A percentile compares a stretch with the other conserved stretches of the same genome.
These are phyloP conservation scores for Lonicera japonica DNA, from an alignment of 129 eudicot species.

Conservation along the genomic window DNA sequence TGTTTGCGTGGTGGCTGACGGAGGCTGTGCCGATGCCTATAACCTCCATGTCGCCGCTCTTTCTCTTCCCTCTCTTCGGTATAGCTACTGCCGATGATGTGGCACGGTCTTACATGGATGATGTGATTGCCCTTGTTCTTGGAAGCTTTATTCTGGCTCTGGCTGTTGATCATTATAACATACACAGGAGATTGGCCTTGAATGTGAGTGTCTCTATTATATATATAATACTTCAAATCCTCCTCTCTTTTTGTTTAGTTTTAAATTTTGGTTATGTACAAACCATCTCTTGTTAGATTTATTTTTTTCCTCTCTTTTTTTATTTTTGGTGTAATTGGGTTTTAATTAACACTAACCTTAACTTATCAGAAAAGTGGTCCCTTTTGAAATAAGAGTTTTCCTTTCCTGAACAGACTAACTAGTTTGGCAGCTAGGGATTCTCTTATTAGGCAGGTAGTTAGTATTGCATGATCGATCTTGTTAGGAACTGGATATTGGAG, in stretches of 20 bases:
- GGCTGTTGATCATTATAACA: constrained; percentile 91
- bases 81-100: constrained; percentile 73
- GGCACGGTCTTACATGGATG: constrained; percentile 77
- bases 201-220: constrained; percentile 37
- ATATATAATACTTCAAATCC: not conserved
- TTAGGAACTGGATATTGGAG: no score
- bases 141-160: constrained; percentile 94
- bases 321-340: no score
- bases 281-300: not conserved
- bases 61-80: constrained; percentile 79
- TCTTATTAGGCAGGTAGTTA: no score
- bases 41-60: constrained; percentile 88
- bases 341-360: no score
- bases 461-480: no score
- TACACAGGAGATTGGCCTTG: constrained; percentile 75
- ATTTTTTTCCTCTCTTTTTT: not conserved
- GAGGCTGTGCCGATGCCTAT: constrained; percentile 98
- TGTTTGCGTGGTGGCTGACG: constrained; percentile 88
- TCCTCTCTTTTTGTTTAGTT: not conserved
- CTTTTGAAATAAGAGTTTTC: no score
- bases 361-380: no score
- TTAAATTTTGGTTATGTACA: no score
- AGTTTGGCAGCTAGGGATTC: no score
- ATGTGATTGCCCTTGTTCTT: constrained; percentile 75
- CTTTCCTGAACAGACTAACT: no score